Percentiles rank a stretch among this genome's conserved stretches.
Evolutionary conservation across 129 eudicot genomes (phyloP).

Genomic region (Ambrosia artemisiifolia): DNA sequence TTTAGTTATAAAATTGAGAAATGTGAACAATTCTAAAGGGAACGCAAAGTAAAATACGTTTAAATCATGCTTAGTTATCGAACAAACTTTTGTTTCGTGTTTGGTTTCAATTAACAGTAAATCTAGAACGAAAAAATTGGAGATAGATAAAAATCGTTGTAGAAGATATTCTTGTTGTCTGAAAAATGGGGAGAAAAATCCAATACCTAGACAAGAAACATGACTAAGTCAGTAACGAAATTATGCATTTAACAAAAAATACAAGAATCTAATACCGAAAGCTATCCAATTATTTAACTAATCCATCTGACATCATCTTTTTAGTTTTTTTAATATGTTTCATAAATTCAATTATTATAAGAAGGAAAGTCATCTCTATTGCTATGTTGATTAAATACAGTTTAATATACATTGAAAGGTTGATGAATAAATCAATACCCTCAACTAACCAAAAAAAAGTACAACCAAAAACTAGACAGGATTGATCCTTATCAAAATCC

Average conservation of each 20-base stretch:
- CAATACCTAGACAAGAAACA: slow-evolving; percentile 6
- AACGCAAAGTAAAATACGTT: too few species aligned
- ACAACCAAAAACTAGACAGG: slow-evolving; percentile 19
- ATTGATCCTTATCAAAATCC: slow-evolving; percentile 20
- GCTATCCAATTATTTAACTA: slow-evolving; percentile 17
- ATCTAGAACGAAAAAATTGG: too few species aligned
- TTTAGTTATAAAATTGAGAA: too few species aligned
- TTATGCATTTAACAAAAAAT: neutral
- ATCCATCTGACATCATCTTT: slow-evolving; percentile 8
- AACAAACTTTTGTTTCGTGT: too few species aligned
- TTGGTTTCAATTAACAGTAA: too few species aligned
- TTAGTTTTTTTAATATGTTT: neutral
- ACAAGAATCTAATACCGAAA: slow-evolving; percentile 15
- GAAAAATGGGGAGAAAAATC: slow-evolving; percentile 15
- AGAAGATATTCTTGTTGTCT: too few species aligned
- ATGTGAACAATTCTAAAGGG: too few species aligned
- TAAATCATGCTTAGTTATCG: too few species aligned
- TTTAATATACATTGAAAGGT: neutral
- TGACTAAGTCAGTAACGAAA: slow-evolving; percentile 15
- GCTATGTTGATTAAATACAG: neutral
- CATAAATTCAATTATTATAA: neutral
- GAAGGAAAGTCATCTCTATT: slow-evolving; percentile 8
- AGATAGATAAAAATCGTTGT: too few species aligned
- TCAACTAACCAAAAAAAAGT: neutral
- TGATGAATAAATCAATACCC: slow-evolving; percentile 12